Conservation (phyloP, 176 grass and related monocot genomes). For the maize (Zea mays) region Zm-B73-REFERENCE-NAM-5.0 NC_050100.1:8784501-8785000, state of each 20-base stretch:
- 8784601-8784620: no score
- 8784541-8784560: slow-evolving; percentile 93
- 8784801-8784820: background rate
- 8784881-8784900: slow-evolving; percentile 52
- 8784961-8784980: background rate
- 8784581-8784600: no score
- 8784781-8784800: no score
- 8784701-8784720: no score
- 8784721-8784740: no score
- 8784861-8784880: slow-evolving; percentile 29
- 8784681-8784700: background rate
- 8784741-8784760: no score
- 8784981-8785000: slow-evolving; percentile 29
- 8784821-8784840: no score
- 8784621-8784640: background rate
- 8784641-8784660: slow-evolving; percentile 23
- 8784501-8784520: slow-evolving; percentile 84
- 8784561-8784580: slow-evolving; percentile 24
- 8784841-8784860: slow-evolving; percentile 17
- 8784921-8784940: slow-evolving; percentile 45
- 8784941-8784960: background rate
- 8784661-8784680: background rate
- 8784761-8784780: no score
- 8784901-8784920: slow-evolving; percentile 60
- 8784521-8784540: slow-evolving; percentile 90